Evolutionary conservation across 2,329 filamentous ascomycete genomes (phyloP), one percentile per base, ranked within the genome.

Genomic region (Aspergillus chevalieri): DNA sequence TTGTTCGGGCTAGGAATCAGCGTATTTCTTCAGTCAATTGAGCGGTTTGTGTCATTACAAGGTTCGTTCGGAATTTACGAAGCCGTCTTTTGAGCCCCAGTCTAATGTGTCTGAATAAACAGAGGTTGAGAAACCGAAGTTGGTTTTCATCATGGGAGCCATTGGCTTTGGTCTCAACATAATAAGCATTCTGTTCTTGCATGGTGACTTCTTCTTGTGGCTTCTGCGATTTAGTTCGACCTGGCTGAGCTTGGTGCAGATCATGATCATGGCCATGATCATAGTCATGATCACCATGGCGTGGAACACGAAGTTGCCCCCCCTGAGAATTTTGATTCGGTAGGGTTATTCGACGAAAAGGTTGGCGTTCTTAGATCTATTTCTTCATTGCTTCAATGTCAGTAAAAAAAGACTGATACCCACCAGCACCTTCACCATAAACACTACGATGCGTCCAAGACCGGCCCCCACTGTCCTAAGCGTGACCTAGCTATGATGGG

Each of bases 11-110:
- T 91, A 2, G 85, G 85, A 1, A 66, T 89, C 33, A 88, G 84
- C 64, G 87, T 90, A 45, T 78, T 86, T 30, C 70, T 90, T 2
- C 86, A 90, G 61, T 83, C 86, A 0, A 76, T 90, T 46, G 85
- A 90, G 66, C 75, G 86, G 30, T 67, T 67, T 42, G 56, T 66
- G 14, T 50, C 57, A 2, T 38, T 66, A 33, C 57, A 66, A 12
- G 50, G 65, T 67, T 41, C 28, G 63, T 61, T 86, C 6, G 8
- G 28, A 34, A 83, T 84, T 12, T 78, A 9, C n/a, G 10, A 41
- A 15, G 7, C 17, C 21, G 10, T n/a, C 17, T 42, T 3, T 19
- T 42, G 39, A 50, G 2, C 49, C 50, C 34, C 55, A 50, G 48
- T 50, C 33, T 2, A 55, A 53, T 45, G 52, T 52, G 3, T 8